Base-by-base conservation (phyloP, 2,329 filamentous ascomycete genomes). In the Neofusicoccum kwambonambiense region DNA sequence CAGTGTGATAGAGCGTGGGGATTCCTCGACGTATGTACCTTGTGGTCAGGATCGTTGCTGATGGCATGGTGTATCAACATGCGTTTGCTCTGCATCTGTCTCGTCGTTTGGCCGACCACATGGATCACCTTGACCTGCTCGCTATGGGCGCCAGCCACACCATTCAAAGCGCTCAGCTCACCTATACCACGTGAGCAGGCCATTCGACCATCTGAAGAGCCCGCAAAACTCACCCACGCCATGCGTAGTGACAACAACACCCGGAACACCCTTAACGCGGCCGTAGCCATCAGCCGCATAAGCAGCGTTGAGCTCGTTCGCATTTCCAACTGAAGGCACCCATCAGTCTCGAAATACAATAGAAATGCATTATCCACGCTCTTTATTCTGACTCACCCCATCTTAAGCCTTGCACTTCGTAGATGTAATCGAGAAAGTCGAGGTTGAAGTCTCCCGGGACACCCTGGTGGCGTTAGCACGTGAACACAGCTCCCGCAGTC, bases 231-330 rank as follows among this genome's bases (percentile, higher is more conserved):
- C 64, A 65, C 86, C 86, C 1, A 88, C 86, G 4, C 86, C 86
- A 69, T 87, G 87, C 0, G 86, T 87, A 0, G 86, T 88, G 37
- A 88, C 76, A 7, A 87, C 70, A 41, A 78, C 80, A 5, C 76
- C 75, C 2, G 60, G 34, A 5, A 61, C 47, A 12, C 82, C 82
- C 67, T 85, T 85, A 65, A 85, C 79, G 12, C 85, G 76, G 3
- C 83, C 80, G 68, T 88, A 88, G 1, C 84, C 86, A 67, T 88
- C 86, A 2, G 83, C 83, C 0, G 84, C 83, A 66, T 86, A 87
- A 2, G 78, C 83, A 3, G 83, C 82, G 67, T 87, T 87, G 54
- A 87, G 79, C 72, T 87, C 85, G 68, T 87, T 87, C 62, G 81
- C 78, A 66, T 83, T 87, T 66, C 84, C 84, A 11, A 84, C 80